Base-by-base conservation (phyloP, 352 stramenopile species). In the Globisporangium nodosum region DNA sequence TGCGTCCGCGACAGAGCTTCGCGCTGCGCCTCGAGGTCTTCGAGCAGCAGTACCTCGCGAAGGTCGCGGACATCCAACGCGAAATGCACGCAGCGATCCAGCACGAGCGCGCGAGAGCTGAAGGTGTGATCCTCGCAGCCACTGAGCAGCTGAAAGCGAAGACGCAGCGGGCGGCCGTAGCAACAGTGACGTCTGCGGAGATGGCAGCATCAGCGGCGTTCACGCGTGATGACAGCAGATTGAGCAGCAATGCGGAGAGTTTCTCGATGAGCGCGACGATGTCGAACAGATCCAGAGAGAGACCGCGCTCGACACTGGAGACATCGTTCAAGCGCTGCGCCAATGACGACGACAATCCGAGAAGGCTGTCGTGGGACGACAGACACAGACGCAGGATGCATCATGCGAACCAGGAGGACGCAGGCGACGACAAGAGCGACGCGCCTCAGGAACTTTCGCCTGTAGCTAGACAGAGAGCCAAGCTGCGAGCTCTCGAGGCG, bases 21-120 rank as follows among this genome's bases (percentile, higher is more conserved):
- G 42, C 71, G 0, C 65, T 86, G 27, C 79, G 72, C 2, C 62
- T 90, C 15, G 69, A 87, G 45, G 58, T 86, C 13, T 81, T 90
- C 49, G 74, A 87, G 56, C 76, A 87, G 40, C 75, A 87, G 55
- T 82, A 87, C 40, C 58, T 74, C 5, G 76, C 66, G 37, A 80
- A 79, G 65, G 71, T 84, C 30, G 66, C 66, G 1, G 75, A 85
- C 54, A 80, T 88, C 45, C 66, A 76, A 57, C 65, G 70, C 9
- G 75, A 85, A 46, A 76, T 81, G 71, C 66, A 74, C 6, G 30
- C 40, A 0, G 66, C 79, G 35, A 82, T 90, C 27, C 64, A 81
- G 43, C 72, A 72, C 20, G 65, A 78, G 46, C 63, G 68, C 27
- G 60, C 74, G 49, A 56, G 74, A 43, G 74, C 71, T 16, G 77